A percentile compares a stretch with the other conserved stretches of the same genome.
Conservation (phyloP, 768 basidiomycete species). For the Lenzites betulinus region DNA sequence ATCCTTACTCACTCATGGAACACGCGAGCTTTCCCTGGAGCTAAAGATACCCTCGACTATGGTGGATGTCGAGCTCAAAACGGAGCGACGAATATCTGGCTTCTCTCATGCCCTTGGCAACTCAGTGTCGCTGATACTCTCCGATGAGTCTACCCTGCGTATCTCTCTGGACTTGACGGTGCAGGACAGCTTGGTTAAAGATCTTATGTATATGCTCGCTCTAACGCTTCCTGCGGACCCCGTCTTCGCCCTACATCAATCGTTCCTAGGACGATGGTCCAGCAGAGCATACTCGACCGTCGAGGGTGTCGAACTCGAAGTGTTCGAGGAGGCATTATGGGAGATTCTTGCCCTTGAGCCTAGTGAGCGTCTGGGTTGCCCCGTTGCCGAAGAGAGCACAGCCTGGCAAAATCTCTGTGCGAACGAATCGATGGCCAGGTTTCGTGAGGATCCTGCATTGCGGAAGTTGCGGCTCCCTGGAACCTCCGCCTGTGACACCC, state of each 20-base stretch:
- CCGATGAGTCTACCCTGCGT: conserved; percentile 49
- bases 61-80: background rate
- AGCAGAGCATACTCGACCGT: conserved; percentile 42
- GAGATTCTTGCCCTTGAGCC: conserved; percentile 43
- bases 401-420: conserved; percentile 53
- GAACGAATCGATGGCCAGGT: conserved; percentile 47
- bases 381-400: conserved; percentile 16
- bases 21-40: conserved; percentile 36
- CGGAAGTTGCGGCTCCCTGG: conserved; percentile 43
- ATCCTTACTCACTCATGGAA: conserved; percentile 63
- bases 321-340: conserved; percentile 55
- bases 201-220: conserved; percentile 64
- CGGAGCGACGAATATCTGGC: conserved; percentile 35
- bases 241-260: conserved; percentile 56
- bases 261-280: conserved; percentile 63
- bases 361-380: background rate
- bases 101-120: conserved; percentile 53
- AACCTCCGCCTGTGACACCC: background rate
- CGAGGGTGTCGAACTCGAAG: conserved; percentile 56
- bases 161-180: conserved; percentile 58
- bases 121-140: conserved; percentile 53
- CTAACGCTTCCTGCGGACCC: conserved; percentile 56
- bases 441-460: conserved; percentile 63
- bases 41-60: background rate
- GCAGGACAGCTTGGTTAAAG: conserved; percentile 53